Conservation (phyloP, 768 basidiomycete genomes). For the Terana coerulea region DNA sequence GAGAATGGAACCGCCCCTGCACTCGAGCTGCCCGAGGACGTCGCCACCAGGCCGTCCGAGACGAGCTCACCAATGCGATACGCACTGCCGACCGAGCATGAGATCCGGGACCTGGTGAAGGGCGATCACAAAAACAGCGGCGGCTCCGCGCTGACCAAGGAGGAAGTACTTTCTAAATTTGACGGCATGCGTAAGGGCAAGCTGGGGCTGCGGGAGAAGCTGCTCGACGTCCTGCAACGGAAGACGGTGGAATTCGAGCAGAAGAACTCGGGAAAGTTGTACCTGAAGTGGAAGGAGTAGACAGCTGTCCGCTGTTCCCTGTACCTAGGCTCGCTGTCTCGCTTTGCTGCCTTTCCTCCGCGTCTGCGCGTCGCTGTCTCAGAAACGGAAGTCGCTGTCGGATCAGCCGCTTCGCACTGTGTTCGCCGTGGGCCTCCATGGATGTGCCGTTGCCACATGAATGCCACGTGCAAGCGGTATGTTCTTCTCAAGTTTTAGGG, state of each 20-base stretch:
- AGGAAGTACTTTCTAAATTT: constrained; percentile 62
- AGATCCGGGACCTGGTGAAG: constrained; percentile 62
- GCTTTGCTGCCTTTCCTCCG: too few relatives aligned
- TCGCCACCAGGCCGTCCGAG: constrained; percentile 17
- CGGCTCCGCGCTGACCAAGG: constrained; percentile 52
- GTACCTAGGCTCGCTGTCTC: too few relatives aligned
- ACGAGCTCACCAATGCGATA: constrained; percentile 33
- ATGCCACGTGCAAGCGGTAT: too few relatives aligned
- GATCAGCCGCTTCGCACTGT: too few relatives aligned
- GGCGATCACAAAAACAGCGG: constrained; percentile 63
- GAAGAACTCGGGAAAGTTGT: constrained; percentile 50
- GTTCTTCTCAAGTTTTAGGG: too few relatives aligned
- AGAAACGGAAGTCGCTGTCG: too few relatives aligned
- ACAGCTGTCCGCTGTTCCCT: background rate
- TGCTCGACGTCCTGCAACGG: constrained; percentile 71
- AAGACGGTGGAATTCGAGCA: constrained; percentile 60
- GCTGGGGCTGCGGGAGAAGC: constrained; percentile 67
- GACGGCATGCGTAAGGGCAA: constrained; percentile 45
- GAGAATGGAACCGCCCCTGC: constrained; percentile 26
- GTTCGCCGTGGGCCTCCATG: too few relatives aligned
- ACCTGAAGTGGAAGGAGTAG: constrained; percentile 57
- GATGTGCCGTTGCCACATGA: too few relatives aligned
- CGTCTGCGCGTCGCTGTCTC: too few relatives aligned
- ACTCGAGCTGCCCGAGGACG: constrained; percentile 23
- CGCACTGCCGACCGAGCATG: constrained; percentile 74